phyloP scores from a whole-genome alignment of 306 rosid genomes.

The Hylodesmum podocarpum region DNA sequence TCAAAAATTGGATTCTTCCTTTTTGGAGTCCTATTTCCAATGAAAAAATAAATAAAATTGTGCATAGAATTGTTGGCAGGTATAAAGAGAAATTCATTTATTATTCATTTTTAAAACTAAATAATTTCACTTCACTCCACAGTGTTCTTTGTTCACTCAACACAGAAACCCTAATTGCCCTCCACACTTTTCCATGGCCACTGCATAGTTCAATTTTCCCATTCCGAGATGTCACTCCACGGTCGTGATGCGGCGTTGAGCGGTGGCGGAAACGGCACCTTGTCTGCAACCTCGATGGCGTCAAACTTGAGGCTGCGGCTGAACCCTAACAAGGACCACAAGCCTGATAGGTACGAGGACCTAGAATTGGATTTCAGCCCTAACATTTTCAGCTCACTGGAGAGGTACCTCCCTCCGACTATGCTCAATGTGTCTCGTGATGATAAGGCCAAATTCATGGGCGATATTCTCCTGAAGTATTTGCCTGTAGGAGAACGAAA shows the following conservation, averaged over 20 bases:
- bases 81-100: too few relatives aligned
- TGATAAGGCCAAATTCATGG: slow-evolving; percentile 52
- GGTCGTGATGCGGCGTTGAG: slow-evolving; percentile 9
- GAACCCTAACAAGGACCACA: slow-evolving; percentile 56
- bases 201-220: neutral
- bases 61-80: too few relatives aligned
- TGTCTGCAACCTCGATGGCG: neutral
- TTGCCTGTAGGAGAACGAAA: slow-evolving; percentile 41
- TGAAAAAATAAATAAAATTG: too few relatives aligned
- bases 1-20: too few relatives aligned
- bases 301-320: slow-evolving; percentile 45
- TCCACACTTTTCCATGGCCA: neutral
- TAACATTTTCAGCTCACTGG: slow-evolving; percentile 48
- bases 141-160: neutral
- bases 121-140: neutral
- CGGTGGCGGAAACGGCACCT: slow-evolving; percentile 27
- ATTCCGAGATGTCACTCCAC: slow-evolving; percentile 29
- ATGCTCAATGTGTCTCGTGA: slow-evolving; percentile 44
- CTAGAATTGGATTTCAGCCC: slow-evolving; percentile 46
- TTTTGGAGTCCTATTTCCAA: too few relatives aligned
- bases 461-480: slow-evolving; percentile 49
- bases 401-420: slow-evolving; percentile 46
- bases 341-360: slow-evolving; percentile 48
- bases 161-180: slow-evolving; percentile 9
- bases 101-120: neutral